A percentile compares a stretch with the other conserved stretches of the same genome.
Evolutionary conservation across 2,329 filamentous ascomycete genomes (phyloP).

Genomic region (Pseudocercospora crystallina): DNA sequence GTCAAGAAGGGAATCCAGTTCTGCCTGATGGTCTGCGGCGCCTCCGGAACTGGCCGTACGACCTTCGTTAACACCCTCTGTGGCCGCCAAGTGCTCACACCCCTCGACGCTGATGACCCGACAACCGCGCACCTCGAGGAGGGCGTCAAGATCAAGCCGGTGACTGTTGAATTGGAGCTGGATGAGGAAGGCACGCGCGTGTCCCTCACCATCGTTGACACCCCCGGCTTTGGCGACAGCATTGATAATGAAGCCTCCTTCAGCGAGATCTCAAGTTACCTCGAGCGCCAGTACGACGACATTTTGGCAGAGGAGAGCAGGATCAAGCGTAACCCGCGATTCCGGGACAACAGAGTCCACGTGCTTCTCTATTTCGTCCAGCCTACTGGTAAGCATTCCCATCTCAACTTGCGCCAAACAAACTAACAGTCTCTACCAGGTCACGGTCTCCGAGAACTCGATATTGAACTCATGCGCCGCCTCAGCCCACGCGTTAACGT

Average conservation of each 20-base stretch:
- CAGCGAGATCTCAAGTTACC: constrained; percentile 94
- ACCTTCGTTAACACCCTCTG: constrained; percentile 99
- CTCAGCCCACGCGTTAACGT: constrained; percentile 97
- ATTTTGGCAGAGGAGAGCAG: constrained; percentile 98
- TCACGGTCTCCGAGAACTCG: constrained; percentile 86
- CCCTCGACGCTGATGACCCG: constrained; percentile 92
- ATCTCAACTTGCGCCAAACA: not conserved
- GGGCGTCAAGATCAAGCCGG: constrained; percentile 96
- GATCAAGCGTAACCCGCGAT: constrained; percentile 99
- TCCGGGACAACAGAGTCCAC: constrained; percentile 98
- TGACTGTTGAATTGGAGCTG: constrained; percentile 93
- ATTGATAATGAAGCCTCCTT: constrained; percentile 97
- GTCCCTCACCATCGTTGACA: constrained; percentile 97
- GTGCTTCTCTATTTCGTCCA: constrained; percentile 99
- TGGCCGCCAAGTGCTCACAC: constrained; percentile 83
- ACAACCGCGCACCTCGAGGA: constrained; percentile 88
- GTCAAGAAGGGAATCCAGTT: constrained; percentile 99
- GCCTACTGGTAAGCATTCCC: constrained; percentile 66
- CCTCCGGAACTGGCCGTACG: constrained; percentile 95
- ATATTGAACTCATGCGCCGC: constrained; percentile 99
- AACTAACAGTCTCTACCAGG: constrained; percentile 18
- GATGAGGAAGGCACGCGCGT: constrained; percentile 98
- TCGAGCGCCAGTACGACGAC: constrained; percentile 99
- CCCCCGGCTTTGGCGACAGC: constrained; percentile 95
- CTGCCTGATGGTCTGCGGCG: constrained; percentile 99